These are phyloP conservation scores for Aphanomyces euteiches DNA, from an alignment of 352 stramenopile genomes.

Conservation along the genomic window DNA sequence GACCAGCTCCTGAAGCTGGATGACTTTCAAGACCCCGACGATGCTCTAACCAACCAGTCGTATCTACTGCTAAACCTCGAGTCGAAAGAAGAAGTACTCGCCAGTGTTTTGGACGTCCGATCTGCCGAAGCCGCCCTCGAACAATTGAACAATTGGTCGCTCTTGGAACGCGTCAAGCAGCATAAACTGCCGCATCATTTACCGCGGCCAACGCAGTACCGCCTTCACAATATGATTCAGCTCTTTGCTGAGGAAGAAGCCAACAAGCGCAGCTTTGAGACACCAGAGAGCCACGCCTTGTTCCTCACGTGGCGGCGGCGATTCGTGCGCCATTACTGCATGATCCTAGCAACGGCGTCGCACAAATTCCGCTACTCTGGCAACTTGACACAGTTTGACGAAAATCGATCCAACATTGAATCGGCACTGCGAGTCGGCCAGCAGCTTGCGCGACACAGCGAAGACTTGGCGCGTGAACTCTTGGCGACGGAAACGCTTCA, in stretches of 20 bases:
- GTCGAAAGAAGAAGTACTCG: conserved; percentile 59
- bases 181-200: background rate
- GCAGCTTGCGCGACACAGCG: conserved; percentile 68
- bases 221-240: conserved; percentile 80
- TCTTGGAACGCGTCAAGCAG: conserved; percentile 61
- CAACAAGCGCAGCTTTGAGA: conserved; percentile 23
- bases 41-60: conserved; percentile 69
- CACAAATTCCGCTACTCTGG: conserved; percentile 62
- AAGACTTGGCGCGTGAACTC: conserved; percentile 57
- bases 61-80: conserved; percentile 76
- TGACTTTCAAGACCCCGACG: conserved; percentile 69
- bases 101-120: conserved; percentile 45
- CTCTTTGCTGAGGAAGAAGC: conserved; percentile 81
- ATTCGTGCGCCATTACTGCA: conserved; percentile 85
- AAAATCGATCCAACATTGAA: conserved; percentile 77
- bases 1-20: conserved; percentile 67
- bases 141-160: conserved; percentile 72
- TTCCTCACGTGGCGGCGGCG: conserved; percentile 72
- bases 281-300: conserved; percentile 39
- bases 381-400: conserved; percentile 65
- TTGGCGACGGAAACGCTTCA: background rate
- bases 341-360: conserved; percentile 68
- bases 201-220: conserved; percentile 50
- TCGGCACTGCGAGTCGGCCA: conserved; percentile 71
- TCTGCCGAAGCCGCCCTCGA: conserved; percentile 51